Evolutionary conservation across 306 rosid genomes (phyloP).

Genomic region (Pueraria montana): DNA sequence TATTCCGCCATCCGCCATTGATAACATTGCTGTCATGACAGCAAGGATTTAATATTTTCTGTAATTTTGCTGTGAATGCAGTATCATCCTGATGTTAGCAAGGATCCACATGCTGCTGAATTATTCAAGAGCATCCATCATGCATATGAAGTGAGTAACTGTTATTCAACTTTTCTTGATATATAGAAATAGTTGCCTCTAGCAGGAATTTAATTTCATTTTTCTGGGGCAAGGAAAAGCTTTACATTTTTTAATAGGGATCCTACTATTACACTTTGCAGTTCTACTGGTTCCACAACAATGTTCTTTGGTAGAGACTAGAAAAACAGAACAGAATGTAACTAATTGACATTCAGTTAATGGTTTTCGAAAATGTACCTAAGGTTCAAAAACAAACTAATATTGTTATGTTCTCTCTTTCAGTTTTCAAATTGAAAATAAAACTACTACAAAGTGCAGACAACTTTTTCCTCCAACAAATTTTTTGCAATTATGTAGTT

Average conservation of each 20-base stretch:
- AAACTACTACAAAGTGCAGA: constrained; percentile 1
- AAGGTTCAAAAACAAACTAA: background rate
- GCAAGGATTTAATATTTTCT: too few species aligned
- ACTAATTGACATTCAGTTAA: constrained; percentile 22
- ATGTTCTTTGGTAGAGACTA: constrained; percentile 1
- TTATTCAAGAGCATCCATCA: constrained; percentile 78
- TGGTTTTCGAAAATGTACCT: constrained; percentile 13
- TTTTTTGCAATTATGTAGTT: constrained; percentile 2
- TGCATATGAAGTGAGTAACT: constrained; percentile 80
- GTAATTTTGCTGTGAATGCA: constrained; percentile 53
- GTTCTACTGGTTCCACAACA: constrained; percentile 27
- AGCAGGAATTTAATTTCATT: constrained; percentile 12
- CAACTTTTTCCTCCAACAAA: background rate
- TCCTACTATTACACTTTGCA: constrained; percentile 25
- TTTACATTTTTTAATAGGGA: constrained; percentile 13
- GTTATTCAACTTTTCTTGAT: constrained; percentile 38
- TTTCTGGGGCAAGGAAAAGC: constrained; percentile 28
- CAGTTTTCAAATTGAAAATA: constrained; percentile 30
- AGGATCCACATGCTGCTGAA: constrained; percentile 75
- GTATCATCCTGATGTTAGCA: constrained; percentile 97
- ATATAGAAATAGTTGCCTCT: constrained; percentile 34
- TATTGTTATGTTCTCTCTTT: constrained; percentile 2
- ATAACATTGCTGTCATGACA: too few species aligned
- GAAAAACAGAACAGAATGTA: background rate
- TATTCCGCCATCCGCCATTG: too few species aligned